These are phyloP conservation scores for Candida hungchunana DNA, from an alignment of 805 yeast genomes.

Conservation along the genomic window DNA sequence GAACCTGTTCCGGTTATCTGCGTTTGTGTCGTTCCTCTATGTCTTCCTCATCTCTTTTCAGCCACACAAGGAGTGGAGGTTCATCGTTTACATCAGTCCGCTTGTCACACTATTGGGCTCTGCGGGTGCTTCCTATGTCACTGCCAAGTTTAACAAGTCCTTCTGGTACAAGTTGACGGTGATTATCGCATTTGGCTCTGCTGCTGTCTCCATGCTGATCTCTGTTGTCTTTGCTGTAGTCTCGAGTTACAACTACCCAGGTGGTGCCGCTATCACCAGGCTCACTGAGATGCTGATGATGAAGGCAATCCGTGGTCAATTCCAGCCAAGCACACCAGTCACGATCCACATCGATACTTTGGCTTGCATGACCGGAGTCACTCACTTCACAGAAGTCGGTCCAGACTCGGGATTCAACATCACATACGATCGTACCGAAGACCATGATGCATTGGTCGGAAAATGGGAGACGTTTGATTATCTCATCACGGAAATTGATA, in stretches of 20 bases:
- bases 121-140: conserved; percentile 43
- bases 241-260: conserved; percentile 82
- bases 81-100: conserved; percentile 74
- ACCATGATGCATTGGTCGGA: conserved; percentile 30
- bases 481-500: conserved; percentile 38
- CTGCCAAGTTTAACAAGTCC: conserved; percentile 19
- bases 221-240: conserved; percentile 53
- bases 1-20: conserved; percentile 39
- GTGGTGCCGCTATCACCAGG: conserved; percentile 65
- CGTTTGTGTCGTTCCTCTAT: conserved; percentile 49
- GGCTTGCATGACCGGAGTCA: conserved; percentile 84
- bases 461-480: conserved; percentile 50
- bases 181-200: conserved; percentile 22
- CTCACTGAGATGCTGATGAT: conserved; percentile 43
- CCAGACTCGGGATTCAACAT: conserved; percentile 27
- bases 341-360: conserved; percentile 73
- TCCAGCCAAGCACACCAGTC: conserved; percentile 18
- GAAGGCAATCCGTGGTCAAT: conserved; percentile 7
- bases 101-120: conserved; percentile 62
- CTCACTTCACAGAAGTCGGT: conserved; percentile 64
- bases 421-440: conserved; percentile 76
- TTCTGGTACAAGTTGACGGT: conserved; percentile 14
- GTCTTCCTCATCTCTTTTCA: conserved; percentile 68
- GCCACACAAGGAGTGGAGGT: conserved; percentile 95
- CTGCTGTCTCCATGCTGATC: conserved; percentile 32